Percentiles rank a stretch among this genome's conserved stretches.
These are phyloP conservation scores for Alternaria triticina DNA, from an alignment of 2,329 filamentous ascomycete species.

Conservation along the genomic window DNA sequence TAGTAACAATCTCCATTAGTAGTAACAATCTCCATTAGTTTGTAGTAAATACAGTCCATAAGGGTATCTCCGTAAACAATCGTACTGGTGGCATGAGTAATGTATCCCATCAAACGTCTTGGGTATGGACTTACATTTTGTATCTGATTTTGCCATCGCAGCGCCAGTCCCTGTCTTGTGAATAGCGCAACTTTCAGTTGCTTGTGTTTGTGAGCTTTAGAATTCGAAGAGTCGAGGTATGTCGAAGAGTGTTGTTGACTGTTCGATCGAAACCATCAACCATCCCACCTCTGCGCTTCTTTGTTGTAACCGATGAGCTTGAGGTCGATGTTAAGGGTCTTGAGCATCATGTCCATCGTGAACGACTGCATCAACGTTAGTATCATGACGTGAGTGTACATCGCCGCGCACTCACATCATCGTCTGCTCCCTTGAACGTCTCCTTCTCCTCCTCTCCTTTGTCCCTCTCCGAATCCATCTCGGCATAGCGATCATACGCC, in stretches of 20 bases:
- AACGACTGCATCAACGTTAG: slow-evolving; percentile 56
- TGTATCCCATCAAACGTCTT: background rate
- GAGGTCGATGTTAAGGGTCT: slow-evolving; percentile 67
- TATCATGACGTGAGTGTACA: background rate
- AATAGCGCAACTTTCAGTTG: background rate
- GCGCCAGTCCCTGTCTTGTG: background rate
- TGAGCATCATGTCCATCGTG: slow-evolving; percentile 74
- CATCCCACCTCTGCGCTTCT: slow-evolving; percentile 63
- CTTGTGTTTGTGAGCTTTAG: background rate
- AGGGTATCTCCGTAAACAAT: background rate
- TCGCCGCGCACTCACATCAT: slow-evolving; percentile 46
- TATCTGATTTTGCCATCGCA: background rate
- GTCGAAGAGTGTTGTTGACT: background rate
- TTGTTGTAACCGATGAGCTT: slow-evolving; percentile 69
- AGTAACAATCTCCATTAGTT: no score
- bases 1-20: no score
- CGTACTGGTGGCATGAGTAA: background rate
- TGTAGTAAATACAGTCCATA: background rate
- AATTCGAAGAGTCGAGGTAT: background rate
- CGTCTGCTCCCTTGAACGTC: slow-evolving; percentile 39
- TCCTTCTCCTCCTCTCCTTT: slow-evolving; percentile 52
- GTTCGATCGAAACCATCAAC: slow-evolving; percentile 42
- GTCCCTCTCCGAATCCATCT: slow-evolving; percentile 46
- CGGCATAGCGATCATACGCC: slow-evolving; percentile 55
- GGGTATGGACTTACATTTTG: background rate